Base-by-base conservation (phyloP, 345 rosid species). In the Pistacia vera region DNA sequence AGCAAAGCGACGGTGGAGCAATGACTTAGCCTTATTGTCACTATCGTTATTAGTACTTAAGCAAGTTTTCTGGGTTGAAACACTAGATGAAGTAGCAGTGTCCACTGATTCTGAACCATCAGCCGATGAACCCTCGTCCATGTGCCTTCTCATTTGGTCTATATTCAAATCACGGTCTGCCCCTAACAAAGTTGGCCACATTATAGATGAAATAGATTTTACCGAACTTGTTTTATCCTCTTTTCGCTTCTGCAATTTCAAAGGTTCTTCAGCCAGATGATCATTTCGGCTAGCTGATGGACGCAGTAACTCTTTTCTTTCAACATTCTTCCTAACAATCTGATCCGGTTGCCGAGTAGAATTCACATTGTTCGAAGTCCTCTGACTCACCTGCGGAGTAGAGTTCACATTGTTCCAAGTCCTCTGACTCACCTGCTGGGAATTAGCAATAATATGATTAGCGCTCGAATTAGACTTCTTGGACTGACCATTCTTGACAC, bases 161-260 rank as follows among this genome's bases (percentile, higher is more conserved):
- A 41, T 41, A 41, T 41, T 41, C 46, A 0, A 7, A 41, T 41
- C 46, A 41, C 9, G 2, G 46, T 69, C 65, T 60, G 46, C 16
- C 33, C 38, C 48, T 16, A 63, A 33, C 63, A 79, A 60, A 64
- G 79, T 77, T 36, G 78, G 83, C 79, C 64, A 78, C 70, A 41
- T 41, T 7, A 41, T 41, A 41, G 46, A 41, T 41, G 46, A 41
- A 41, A 41, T 57, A 49, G 79, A 38, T 78, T 82, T 82, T 30
- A 35, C 70, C 3, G 46, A 41, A 38, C 41, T 38, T 41, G 8
- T 41, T 41, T 41, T 5, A 41, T 41, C 46, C 46, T 41, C 46
- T 41, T 41, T 41, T 41, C 46, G 46, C 46, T 41, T 41, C 46
- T 41, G 46, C 46, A 41, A 41, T 41, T 41, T 41, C 46, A 41